These are phyloP conservation scores for Tolypocladium tundrense DNA, from an alignment of 2,329 filamentous ascomycete species.

Conservation along the genomic window DNA sequence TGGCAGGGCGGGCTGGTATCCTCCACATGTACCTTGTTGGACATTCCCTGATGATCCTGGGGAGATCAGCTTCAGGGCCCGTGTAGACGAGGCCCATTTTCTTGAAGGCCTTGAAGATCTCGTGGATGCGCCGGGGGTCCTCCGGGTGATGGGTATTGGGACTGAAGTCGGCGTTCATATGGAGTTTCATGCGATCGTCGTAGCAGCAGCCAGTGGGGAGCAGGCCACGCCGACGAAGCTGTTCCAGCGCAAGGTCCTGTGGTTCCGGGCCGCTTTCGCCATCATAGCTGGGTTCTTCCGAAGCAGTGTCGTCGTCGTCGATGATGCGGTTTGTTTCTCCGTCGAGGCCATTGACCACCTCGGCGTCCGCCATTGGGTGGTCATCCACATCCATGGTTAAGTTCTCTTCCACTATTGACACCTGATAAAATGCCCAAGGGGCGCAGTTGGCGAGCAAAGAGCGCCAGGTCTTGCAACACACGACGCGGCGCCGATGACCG, in stretches of 20 bases:
- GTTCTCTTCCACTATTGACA: conserved; percentile 8
- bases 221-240: conserved; percentile 33
- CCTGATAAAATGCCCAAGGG: neutral
- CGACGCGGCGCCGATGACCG: neutral
- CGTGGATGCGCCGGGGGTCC: conserved; percentile 83
- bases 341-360: conserved; percentile 14
- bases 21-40: conserved; percentile 60
- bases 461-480: neutral
- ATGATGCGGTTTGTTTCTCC: conserved; percentile 8
- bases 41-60: conserved; percentile 37
- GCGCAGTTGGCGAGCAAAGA: neutral
- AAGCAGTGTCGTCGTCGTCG: conserved; percentile 18
- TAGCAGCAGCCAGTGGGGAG: conserved; percentile 75
- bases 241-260: conserved; percentile 25
- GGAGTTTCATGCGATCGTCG: conserved; percentile 90
- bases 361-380: conserved; percentile 31
- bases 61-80: conserved; percentile 44
- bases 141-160: conserved; percentile 80
- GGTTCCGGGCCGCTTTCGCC: conserved; percentile 24
- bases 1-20: conserved; percentile 70
- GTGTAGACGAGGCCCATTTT: conserved; percentile 66
- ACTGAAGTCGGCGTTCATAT: conserved; percentile 72
- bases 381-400: conserved; percentile 32
- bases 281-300: conserved; percentile 23
- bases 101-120: conserved; percentile 85